Conservation (phyloP, 768 basidiomycete genomes). For the Lyophyllum decastes region DNA sequence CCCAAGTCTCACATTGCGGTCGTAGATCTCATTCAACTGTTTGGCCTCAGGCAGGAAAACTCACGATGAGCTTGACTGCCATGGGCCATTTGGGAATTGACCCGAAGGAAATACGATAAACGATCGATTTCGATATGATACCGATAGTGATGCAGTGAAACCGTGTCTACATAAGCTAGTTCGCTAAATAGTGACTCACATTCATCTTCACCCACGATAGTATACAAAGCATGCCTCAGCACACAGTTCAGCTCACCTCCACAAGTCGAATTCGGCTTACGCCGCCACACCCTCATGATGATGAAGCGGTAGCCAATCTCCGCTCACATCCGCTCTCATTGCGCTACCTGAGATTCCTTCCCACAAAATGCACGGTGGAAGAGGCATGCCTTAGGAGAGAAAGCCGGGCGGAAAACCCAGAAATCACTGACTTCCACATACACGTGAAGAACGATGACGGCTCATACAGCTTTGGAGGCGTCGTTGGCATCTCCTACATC, state of each 20-base stretch:
- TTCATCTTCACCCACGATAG: not conserved
- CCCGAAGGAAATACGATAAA: no score
- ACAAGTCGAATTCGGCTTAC: conserved; percentile 35
- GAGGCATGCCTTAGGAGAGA: conserved; percentile 37
- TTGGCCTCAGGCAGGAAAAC: conserved; percentile 39
- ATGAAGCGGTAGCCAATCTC: conserved; percentile 33
- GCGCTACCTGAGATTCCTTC: conserved; percentile 39
- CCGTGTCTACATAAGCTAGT: not conserved
- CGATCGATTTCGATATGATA: not conserved
- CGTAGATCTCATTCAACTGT: conserved; percentile 62
- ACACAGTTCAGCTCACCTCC: conserved; percentile 29
- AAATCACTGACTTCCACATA: conserved; percentile 38
- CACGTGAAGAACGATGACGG: conserved; percentile 29
- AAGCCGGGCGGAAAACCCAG: conserved; percentile 30
- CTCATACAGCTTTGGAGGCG: conserved; percentile 32
- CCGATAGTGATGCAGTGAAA: conserved; percentile 9
- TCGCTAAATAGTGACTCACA: not conserved
- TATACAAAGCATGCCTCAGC: conserved; percentile 31
- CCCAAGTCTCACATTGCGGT: not conserved
- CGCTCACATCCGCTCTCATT: conserved; percentile 40
- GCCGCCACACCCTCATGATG: conserved; percentile 34
- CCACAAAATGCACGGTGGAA: conserved; percentile 33
- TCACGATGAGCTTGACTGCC: conserved; percentile 8
- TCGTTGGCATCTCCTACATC: conserved; percentile 38
- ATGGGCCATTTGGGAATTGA: no score